Evolutionary conservation across 257 asterid species (phyloP).

Genomic region (Fraxinus excelsior): DNA sequence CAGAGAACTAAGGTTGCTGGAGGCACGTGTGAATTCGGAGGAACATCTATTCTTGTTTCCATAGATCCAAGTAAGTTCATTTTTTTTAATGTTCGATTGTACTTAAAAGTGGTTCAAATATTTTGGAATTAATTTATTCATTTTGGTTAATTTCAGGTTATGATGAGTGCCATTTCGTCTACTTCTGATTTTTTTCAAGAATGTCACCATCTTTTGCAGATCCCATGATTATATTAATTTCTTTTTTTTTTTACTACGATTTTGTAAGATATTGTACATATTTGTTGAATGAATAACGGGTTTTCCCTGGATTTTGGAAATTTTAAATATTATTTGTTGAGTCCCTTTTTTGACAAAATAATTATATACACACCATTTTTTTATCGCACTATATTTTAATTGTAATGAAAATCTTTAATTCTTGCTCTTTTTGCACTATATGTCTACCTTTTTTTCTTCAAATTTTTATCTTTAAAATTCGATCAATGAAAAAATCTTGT

Average conservation of each 20-base stretch:
- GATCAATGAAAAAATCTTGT: no score
- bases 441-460: no score
- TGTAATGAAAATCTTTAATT: no score
- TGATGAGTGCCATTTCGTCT: slow-evolving; percentile 74
- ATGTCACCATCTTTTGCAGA: slow-evolving; percentile 5
- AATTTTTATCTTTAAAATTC: no score
- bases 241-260: neutral
- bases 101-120: neutral
- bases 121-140: neutral
- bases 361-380: no score
- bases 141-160: slow-evolving; percentile 52
- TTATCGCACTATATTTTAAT: no score
- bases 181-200: slow-evolving; percentile 36
- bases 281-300: neutral
- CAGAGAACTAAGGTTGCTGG: slow-evolving; percentile 76
- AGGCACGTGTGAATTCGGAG: slow-evolving; percentile 90
- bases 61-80: slow-evolving; percentile 80
- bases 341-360: no score
- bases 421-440: no score
- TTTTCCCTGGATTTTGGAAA: no score
- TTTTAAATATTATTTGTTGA: no score
- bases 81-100: neutral
- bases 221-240: neutral
- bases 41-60: slow-evolving; percentile 83
- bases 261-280: neutral